Evolutionary conservation across 2,329 filamentous ascomycete genomes (phyloP), one percentile per base, ranked within the genome.

Genomic region (Apiospora aurea): DNA sequence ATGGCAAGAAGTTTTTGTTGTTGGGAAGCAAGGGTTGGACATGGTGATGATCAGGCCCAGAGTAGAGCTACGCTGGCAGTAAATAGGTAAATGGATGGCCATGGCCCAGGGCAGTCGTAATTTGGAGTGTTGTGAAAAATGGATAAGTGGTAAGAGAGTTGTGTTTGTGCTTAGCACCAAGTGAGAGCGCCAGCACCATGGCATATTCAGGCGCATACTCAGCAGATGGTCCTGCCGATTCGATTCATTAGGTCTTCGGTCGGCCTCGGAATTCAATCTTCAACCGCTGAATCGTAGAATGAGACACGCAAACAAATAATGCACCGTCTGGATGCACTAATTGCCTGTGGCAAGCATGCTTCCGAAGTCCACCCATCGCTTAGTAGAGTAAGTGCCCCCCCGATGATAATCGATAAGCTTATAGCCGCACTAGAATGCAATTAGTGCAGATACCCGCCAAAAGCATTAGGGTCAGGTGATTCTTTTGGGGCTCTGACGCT

Each of bases 401-500:
- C 41, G 41, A 41, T 64, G 57, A 41, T 64, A 64, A 41, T 34
- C 7, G 34, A 34, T 64, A 64, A 13, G 18, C 57, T 14, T 41
- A 21, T 64, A 64, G 8, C 21, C 34, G 5, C 3, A n/a, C n/a
- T 14, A 13, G 4, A 10, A 51, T 51, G 49, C 49, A 51, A 24
- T 13, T 51, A 51, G 4, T 4, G 4, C 6, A n/a, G 2, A n/a
- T 64, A 64, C 11, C 34, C 1, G 18, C 1, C 57, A n/a, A 64
- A 64, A 34, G 29, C 57, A 64, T 64, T 64, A 64, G 57, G 57
- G 57, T 64, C 57, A 64, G 57, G 57, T 64, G 57, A 64, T 64
- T 64, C 57, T 64, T 41, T 64, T 64, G 57, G 57, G 57, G 57
- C 57, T 64, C 57, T 64, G 57, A 64, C 57, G 57, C 57, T 64